Conservation (phyloP, 371 early-diverging fungal genomes). For the Saksenaea oblongispora region DNA sequence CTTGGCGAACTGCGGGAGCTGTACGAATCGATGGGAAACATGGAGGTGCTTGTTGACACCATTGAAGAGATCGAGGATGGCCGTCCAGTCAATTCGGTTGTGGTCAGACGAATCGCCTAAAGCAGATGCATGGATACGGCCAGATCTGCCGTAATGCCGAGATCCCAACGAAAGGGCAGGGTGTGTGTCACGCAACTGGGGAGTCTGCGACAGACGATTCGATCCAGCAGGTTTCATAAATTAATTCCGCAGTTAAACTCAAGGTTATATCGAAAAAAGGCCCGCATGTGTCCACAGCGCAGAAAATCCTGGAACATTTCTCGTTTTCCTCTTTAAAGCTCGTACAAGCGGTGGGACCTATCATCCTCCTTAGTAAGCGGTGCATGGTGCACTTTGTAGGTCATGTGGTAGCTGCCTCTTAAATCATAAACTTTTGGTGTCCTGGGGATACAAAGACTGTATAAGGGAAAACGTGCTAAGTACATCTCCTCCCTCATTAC, state of each 20-base stretch:
- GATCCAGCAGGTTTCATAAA: background rate
- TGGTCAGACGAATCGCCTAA: conserved; percentile 21
- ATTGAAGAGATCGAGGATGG: conserved; percentile 50
- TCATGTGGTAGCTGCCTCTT: too few relatives aligned
- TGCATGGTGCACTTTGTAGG: too few relatives aligned
- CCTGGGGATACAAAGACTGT: too few relatives aligned
- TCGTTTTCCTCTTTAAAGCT: background rate
- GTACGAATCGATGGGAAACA: conserved; percentile 19
- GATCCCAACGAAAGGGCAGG: background rate
- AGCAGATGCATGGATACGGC: background rate
- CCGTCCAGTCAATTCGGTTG: conserved; percentile 45
- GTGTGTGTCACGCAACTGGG: background rate
- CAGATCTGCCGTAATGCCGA: background rate
- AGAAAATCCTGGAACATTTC: background rate
- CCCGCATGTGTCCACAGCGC: background rate
- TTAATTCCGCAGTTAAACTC: background rate
- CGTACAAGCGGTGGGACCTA: too few relatives aligned
- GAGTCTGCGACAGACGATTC: background rate
- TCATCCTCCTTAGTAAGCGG: too few relatives aligned
- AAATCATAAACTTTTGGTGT: too few relatives aligned
- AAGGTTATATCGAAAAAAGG: background rate
- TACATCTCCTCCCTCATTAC: too few relatives aligned
- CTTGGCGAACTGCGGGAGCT: conserved; percentile 28
- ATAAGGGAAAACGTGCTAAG: too few relatives aligned
- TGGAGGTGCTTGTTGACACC: conserved; percentile 33